phyloP scores from a whole-genome alignment of 176 grass and related monocot species.

The Aegilops tauschii region DNA sequence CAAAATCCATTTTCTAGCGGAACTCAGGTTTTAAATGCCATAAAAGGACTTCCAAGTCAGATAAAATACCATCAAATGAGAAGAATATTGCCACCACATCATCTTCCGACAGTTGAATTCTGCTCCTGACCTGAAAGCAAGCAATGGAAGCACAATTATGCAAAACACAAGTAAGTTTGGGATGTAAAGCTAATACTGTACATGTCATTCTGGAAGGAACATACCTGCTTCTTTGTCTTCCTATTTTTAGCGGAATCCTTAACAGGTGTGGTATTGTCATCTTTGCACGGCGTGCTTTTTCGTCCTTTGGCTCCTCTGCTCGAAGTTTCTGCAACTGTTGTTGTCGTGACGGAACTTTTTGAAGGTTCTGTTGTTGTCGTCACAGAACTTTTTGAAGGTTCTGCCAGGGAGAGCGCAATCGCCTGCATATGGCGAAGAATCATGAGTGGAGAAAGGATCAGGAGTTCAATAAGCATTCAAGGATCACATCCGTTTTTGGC shows the following conservation, averaged over 20 bases:
- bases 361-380: slow-evolving; percentile 11
- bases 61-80: slow-evolving; percentile 74
- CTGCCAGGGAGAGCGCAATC: slow-evolving; percentile 69
- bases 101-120: slow-evolving; percentile 87
- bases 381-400: slow-evolving; percentile 9
- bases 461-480: neutral
- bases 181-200: neutral
- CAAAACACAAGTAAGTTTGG: neutral
- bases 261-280: slow-evolving; percentile 20
- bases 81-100: slow-evolving; percentile 88
- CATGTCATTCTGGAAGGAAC: neutral
- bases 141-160: neutral
- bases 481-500: neutral
- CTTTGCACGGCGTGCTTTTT: slow-evolving; percentile 26
- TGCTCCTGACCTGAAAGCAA: slow-evolving; percentile 62
- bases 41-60: neutral
- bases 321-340: slow-evolving; percentile 1
- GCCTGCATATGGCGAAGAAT: slow-evolving; percentile 50
- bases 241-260: slow-evolving; percentile 39
- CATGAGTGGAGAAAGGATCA: neutral
- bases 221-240: slow-evolving; percentile 59
- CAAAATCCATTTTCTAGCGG: neutral
- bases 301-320: slow-evolving; percentile 11
- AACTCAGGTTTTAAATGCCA: neutral
- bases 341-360: too few relatives aligned